phyloP scores from a whole-genome alignment of 1,284 basidiomycete genomes.

The Xanthoconium separans region DNA sequence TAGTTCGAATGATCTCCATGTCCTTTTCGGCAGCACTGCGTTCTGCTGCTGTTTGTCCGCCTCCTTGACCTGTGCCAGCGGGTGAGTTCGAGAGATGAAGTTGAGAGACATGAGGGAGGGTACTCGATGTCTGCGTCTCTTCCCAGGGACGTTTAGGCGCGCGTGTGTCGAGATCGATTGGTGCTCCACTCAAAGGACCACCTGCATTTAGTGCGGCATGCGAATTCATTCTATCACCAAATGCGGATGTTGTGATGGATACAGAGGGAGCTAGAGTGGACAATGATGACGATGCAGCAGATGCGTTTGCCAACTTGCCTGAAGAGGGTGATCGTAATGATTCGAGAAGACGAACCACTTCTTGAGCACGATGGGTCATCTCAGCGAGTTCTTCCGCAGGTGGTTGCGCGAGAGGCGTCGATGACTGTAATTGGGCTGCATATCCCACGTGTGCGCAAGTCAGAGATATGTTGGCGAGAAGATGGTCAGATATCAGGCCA shows the following conservation, averaged over 20 bases:
- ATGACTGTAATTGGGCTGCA: constrained; percentile 47
- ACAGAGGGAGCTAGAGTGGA: constrained; percentile 12
- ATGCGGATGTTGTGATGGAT: constrained; percentile 20
- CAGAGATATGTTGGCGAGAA: not conserved
- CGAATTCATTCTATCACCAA: constrained; percentile 22
- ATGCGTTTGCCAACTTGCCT: constrained; percentile 14
- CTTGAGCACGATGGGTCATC: constrained; percentile 61
- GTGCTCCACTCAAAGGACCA: constrained; percentile 19
- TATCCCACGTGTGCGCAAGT: not conserved
- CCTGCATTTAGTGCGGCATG: constrained; percentile 16
- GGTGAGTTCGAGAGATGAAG: constrained; percentile 25
- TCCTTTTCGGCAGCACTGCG: constrained; percentile 71
- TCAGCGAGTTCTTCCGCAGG: constrained; percentile 55
- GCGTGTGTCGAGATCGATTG: constrained; percentile 37
- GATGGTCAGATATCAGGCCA: not conserved
- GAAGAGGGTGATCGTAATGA: constrained; percentile 46
- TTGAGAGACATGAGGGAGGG: constrained; percentile 27
- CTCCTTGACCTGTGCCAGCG: constrained; percentile 7
- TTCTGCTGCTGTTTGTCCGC: constrained; percentile 27
- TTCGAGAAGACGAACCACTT: constrained; percentile 66
- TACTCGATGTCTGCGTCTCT: constrained; percentile 39
- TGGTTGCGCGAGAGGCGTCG: constrained; percentile 50
- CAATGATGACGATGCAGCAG: constrained; percentile 6
- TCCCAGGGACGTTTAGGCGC: constrained; percentile 78
- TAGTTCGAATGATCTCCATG: constrained; percentile 77